Percentiles rank a stretch among this genome's conserved stretches.
These are phyloP conservation scores for Solanum corneliomulleri DNA, from an alignment of 257 asterid species.

Conservation along the genomic window DNA sequence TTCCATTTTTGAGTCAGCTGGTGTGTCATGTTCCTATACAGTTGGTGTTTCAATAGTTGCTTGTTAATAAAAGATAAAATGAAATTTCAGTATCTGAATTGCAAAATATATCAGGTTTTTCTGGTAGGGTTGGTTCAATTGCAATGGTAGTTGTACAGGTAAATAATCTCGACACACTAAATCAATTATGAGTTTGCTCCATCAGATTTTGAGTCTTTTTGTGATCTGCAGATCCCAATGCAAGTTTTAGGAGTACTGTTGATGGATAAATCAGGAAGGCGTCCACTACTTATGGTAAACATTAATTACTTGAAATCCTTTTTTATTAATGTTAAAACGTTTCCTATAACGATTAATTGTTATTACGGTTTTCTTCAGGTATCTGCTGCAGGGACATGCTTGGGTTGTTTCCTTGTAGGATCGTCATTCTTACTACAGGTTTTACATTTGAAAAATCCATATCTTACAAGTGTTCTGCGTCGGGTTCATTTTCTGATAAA, in stretches of 20 bases:
- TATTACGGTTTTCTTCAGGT: conserved; percentile 27
- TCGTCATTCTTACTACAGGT: conserved; percentile 74
- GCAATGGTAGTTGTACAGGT: conserved; percentile 88
- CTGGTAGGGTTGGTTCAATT: conserved; percentile 56
- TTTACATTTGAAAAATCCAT: neutral
- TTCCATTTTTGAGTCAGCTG: conserved; percentile 72
- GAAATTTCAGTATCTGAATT: neutral
- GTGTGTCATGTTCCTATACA: conserved; percentile 16
- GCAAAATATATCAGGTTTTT: conserved; percentile 41
- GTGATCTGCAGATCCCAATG: conserved; percentile 62
- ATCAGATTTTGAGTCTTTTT: neutral
- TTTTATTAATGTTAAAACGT: neutral
- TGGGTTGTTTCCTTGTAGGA: conserved; percentile 66
- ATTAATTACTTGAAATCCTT: neutral
- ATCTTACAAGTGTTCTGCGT: neutral
- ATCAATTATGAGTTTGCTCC: neutral
- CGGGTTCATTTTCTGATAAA: neutral
- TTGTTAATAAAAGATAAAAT: neutral
- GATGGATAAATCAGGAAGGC: conserved; percentile 82
- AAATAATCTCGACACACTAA: neutral
- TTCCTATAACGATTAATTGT: neutral
- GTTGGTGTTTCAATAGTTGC: neutral
- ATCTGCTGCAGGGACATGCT: conserved; percentile 65
- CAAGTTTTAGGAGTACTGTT: conserved; percentile 55
- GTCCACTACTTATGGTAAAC: conserved; percentile 60